Evolutionary conservation across 208 protist genomes (phyloP).

Genomic region (Trypanosoma lewisi): DNA sequence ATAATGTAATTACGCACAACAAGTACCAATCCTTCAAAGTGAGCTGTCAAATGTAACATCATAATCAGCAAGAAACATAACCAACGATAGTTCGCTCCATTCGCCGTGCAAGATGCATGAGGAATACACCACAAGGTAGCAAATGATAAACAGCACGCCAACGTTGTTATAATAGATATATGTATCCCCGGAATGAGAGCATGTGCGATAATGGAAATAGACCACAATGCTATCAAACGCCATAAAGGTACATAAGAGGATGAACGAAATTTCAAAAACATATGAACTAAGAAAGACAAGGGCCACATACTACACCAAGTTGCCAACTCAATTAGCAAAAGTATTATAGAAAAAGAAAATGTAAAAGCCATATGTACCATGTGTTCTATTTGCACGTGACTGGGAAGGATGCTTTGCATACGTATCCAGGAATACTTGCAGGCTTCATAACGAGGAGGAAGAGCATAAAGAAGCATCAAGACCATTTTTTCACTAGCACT

Average conservation of each 20-base stretch:
- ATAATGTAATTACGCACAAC: slow-evolving; percentile 63
- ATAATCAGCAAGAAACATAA: slow-evolving; percentile 24
- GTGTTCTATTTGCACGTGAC: slow-evolving; percentile 45
- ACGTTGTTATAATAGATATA: slow-evolving; percentile 39
- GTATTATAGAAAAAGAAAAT: slow-evolving; percentile 33
- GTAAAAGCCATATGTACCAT: slow-evolving; percentile 49
- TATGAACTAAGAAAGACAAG: slow-evolving; percentile 2
- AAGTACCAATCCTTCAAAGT: slow-evolving; percentile 66
- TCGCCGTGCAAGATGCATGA: slow-evolving; percentile 8
- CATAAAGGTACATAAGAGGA: neutral
- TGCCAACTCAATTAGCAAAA: slow-evolving; percentile 25
- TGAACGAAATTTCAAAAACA: neutral
- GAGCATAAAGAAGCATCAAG: slow-evolving; percentile 45
- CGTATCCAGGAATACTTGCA: slow-evolving; percentile 76
- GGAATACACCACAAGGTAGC: slow-evolving; percentile 41
- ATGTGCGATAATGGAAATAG: slow-evolving; percentile 35
- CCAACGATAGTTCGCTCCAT: slow-evolving; percentile 38
- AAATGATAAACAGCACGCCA: slow-evolving; percentile 32
- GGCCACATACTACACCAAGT: slow-evolving; percentile 9
- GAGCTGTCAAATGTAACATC: slow-evolving; percentile 35
- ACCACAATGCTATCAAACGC: slow-evolving; percentile 41
- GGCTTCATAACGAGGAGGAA: slow-evolving; percentile 45
- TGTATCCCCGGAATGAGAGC: slow-evolving; percentile 35
- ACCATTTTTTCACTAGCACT: slow-evolving; percentile 49
- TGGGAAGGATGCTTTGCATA: slow-evolving; percentile 45